Evolutionary conservation across 2,329 filamentous ascomycete genomes (phyloP).

Genomic region (Teratosphaeria gauchensis): DNA sequence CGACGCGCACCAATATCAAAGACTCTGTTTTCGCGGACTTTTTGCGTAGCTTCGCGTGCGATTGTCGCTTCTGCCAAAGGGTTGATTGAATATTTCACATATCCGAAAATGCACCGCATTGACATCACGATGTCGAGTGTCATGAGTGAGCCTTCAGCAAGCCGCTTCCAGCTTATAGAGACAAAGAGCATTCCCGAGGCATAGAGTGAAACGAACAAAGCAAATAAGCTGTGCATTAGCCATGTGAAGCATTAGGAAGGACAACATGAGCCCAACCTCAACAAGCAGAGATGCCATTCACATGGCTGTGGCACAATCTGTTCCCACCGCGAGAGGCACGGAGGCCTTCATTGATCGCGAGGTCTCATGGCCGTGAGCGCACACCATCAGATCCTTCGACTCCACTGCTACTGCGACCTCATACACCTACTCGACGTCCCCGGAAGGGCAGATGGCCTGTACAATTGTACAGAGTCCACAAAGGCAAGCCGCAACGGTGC

Average conservation of each 20-base stretch:
- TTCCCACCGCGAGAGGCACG: not conserved
- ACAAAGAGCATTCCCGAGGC: no score
- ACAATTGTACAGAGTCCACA: not conserved
- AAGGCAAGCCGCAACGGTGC: not conserved
- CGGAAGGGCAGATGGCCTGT: not conserved
- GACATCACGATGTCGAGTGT: no score
- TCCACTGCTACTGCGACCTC: not conserved
- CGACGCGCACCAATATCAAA: no score
- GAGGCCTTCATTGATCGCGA: not conserved
- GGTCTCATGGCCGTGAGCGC: not conserved
- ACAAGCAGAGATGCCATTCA: not conserved
- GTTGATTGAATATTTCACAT: no score
- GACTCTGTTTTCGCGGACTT: no score
- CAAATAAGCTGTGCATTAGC: no score
- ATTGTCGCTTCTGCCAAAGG: no score
- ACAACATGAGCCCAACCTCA: not conserved
- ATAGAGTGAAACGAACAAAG: no score
- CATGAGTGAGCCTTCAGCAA: no score
- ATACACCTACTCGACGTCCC: not conserved
- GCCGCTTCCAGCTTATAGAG: no score
- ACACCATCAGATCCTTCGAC: not conserved
- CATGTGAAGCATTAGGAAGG: not conserved
- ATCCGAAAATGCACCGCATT: no score
- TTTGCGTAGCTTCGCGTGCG: no score
- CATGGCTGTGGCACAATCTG: not conserved